phyloP scores from a whole-genome alignment of 108 stramenopile species.

The Skeletonema potamos region DNA sequence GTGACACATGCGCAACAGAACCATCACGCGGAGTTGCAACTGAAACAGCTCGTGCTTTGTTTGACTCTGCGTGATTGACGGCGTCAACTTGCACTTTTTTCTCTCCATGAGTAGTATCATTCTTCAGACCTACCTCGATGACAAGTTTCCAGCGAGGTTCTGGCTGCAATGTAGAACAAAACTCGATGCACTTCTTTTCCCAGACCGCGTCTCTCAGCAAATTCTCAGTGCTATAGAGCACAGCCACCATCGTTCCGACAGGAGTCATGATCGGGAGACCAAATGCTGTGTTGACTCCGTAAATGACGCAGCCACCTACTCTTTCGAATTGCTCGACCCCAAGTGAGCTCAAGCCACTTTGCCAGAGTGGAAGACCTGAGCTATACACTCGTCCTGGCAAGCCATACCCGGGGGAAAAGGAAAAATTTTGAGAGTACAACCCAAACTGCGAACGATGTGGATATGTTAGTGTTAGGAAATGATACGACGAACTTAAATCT shows the following conservation, averaged over 20 bases:
- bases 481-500: slow-evolving; percentile 34
- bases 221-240: slow-evolving; percentile 56
- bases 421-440: slow-evolving; percentile 69
- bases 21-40: not conserved
- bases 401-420: slow-evolving; percentile 70
- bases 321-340: slow-evolving; percentile 60
- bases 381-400: slow-evolving; percentile 72
- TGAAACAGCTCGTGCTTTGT: not conserved
- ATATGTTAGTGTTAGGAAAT: slow-evolving; percentile 45
- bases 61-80: not conserved
- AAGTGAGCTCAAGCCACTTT: slow-evolving; percentile 40
- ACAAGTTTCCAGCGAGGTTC: slow-evolving; percentile 75
- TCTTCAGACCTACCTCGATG: slow-evolving; percentile 49
- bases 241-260: slow-evolving; percentile 67
- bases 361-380: slow-evolving; percentile 56
- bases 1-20: not conserved
- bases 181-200: slow-evolving; percentile 31
- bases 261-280: slow-evolving; percentile 61
- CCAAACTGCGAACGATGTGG: slow-evolving; percentile 46
- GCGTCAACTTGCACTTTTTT: slow-evolving; percentile 1
- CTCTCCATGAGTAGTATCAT: not conserved
- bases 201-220: slow-evolving; percentile 40
- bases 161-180: slow-evolving; percentile 49
- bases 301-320: slow-evolving; percentile 72
- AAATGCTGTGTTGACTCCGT: slow-evolving; percentile 71